Base-by-base conservation (phyloP, 2,329 filamentous ascomycete species). In the Aspergillus pseudonomiae region DNA sequence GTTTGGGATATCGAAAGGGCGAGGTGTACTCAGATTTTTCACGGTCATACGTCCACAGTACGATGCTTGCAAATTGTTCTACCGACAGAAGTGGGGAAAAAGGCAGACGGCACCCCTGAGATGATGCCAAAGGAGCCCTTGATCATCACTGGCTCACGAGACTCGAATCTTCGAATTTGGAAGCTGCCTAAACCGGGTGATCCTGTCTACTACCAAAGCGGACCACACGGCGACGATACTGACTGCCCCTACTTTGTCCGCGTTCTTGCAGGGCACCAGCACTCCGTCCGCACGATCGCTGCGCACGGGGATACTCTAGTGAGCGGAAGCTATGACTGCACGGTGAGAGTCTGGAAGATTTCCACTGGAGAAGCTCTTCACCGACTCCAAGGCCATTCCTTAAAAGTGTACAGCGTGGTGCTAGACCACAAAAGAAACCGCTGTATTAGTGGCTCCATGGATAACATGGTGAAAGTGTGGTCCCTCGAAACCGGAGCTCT, bases 361-460 rank as follows among this genome's bases (percentile, higher is more conserved):
- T 98, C 94, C 60, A 99, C 93, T 0, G 95, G 95, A 56, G 94
- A 98, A 73, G 88, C 91, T 9, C 76, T 95, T 4, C 92, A 97
- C 73, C 88, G 93, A 14, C 84, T 99, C 5, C 88, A 91, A 65
- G 95, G 95, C 1, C 95, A 99, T 75, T 86, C 88, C 0, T 89
- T 94, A 75, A 98, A 99, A 77, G 95, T 99, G 0, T 99, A 99
- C 77, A 97, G 94, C 65, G 95, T 99, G 10, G 95, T 99, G 10
- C 83, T 98, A 26, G 95, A 99, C 73, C 91, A 93, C 69, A 89
- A 91, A 71, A 91, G 95, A 63, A 96, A 96, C 73, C 91, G 94
- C 46, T 99, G 95, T 79, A 98, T 99, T 67, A 97, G 94, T 67
- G 95, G 95, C 14, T 97, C 94, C 7, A 99, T 99, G 95, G 95